Percentiles rank a stretch among this genome's conserved stretches.
Evolutionary conservation across 2,329 filamentous ascomycete genomes (phyloP).

Genomic region (Penicillium sp.): DNA sequence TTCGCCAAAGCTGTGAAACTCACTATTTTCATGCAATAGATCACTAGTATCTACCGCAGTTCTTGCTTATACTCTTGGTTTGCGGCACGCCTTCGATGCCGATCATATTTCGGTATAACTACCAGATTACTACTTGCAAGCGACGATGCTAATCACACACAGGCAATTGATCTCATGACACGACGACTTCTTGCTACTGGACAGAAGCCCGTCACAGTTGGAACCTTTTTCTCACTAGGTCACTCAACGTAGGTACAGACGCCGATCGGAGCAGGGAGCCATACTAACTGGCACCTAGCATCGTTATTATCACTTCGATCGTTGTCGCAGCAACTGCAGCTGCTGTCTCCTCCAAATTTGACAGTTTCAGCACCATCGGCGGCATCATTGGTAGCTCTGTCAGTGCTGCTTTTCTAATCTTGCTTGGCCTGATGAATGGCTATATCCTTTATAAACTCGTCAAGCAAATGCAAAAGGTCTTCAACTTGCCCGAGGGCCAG

Average conservation of each 20-base stretch:
- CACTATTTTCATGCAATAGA: constrained; percentile 33
- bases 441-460: constrained; percentile 84
- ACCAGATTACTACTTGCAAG: not conserved
- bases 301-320: constrained; percentile 87
- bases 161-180: constrained; percentile 93
- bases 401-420: constrained; percentile 78
- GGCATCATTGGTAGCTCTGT: constrained; percentile 89
- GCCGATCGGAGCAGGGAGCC: not conserved
- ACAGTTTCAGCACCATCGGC: constrained; percentile 76
- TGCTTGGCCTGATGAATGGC: constrained; percentile 80
- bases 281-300: constrained; percentile 44
- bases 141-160: constrained; percentile 40
- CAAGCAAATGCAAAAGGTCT: constrained; percentile 66
- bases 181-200: constrained; percentile 83
- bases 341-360: constrained; percentile 79
- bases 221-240: constrained; percentile 91
- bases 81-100: constrained; percentile 96
- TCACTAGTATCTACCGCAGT: constrained; percentile 77
- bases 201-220: constrained; percentile 85
- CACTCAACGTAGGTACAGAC: constrained; percentile 70
- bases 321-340: constrained; percentile 90
- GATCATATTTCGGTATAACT: constrained; percentile 73
- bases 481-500: constrained; percentile 54
- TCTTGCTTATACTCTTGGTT: constrained; percentile 83
- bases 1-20: not conserved